These are phyloP conservation scores for Penicillium coprophilum DNA, from an alignment of 495 filamentous ascomycete species.

Conservation along the genomic window DNA sequence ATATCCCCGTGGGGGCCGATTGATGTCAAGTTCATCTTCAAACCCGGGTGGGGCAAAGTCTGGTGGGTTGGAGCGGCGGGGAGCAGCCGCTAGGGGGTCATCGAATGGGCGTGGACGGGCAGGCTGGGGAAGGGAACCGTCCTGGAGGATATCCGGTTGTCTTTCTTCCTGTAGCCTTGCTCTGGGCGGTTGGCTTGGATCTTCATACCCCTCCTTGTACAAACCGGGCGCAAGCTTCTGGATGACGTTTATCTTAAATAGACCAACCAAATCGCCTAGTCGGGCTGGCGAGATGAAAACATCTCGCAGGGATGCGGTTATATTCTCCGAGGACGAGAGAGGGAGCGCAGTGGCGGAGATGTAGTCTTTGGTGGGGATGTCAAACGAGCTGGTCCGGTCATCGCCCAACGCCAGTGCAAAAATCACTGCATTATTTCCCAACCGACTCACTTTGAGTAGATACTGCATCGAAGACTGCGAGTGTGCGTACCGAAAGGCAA, in stretches of 20 bases:
- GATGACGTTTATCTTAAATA: constrained; percentile 75
- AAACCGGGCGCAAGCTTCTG: constrained; percentile 75
- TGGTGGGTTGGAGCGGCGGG: constrained; percentile 64
- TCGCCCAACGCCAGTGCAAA: constrained; percentile 75
- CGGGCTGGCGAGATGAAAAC: constrained; percentile 72
- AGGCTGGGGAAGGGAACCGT: constrained; percentile 54
- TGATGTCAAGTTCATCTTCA: constrained; percentile 89
- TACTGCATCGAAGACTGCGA: constrained; percentile 85
- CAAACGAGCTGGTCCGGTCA: constrained; percentile 76
- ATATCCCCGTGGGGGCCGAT: constrained; percentile 61
- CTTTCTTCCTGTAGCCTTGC: constrained; percentile 36
- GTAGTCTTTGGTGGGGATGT: constrained; percentile 73
- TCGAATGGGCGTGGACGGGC: constrained; percentile 66
- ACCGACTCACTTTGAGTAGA: constrained; percentile 74
- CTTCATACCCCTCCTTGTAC: constrained; percentile 75
- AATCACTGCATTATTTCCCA: constrained; percentile 81
- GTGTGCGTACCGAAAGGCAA: constrained; percentile 86
- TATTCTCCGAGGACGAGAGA: constrained; percentile 38
- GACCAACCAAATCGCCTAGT: constrained; percentile 62
- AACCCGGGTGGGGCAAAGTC: constrained; percentile 87
- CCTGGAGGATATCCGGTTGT: constrained; percentile 50
- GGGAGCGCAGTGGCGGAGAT: constrained; percentile 63
- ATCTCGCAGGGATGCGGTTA: constrained; percentile 54
- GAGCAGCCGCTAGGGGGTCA: constrained; percentile 62
- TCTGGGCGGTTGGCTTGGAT: constrained; percentile 34